Evolutionary conservation across 306 rosid species (phyloP), one percentile per base, ranked within the genome.

Genomic region (Erythrophleum fordii): DNA sequence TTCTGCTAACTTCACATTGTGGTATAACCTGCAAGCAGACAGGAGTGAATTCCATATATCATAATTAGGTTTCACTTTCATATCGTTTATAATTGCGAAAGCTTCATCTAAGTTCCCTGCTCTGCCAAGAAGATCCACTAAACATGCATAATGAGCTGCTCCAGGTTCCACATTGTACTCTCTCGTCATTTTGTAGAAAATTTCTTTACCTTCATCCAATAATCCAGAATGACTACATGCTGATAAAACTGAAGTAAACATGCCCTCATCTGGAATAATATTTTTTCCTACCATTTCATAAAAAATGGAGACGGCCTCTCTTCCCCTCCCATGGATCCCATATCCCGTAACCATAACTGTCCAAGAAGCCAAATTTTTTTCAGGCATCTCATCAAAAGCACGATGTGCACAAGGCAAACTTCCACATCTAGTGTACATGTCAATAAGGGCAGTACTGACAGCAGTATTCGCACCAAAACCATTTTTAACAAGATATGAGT

Each of bases 161-260:
- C 78, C 71, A 37, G 86, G 90, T 77, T 83, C 89, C 70, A 88
- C 78, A 82, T 76, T 82, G 84, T 82, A 85, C 48, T 88, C 76
- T 58, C 48, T 65, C 52, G 60, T 82, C 88, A 85, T 85, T 75
- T 74, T 81, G 60, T 75, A 46, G 80, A 90, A 91, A 76, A 87
- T 60, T 31, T 80, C 68, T 75, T 84, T 88, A 42, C 95, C 92
- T 87, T 87, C 86, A 58, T 82, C 56, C 48, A 91, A 86, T 67
- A 91, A 78, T 83, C 91, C 91, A 51, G 91, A 86, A 85, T 88
- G 94, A 83, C 95, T 88, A 82, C 92, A 91, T 58, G 92, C 90
- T 5, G 92, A 85, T 44, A 91, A 80, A 80, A 89, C 90, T 11
- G 93, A 81, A 78, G 90, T 80, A 65, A 91, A 79, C 76, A 87